Conservation (phyloP, 768 basidiomycete genomes). For the Xerocomellus intermedius region DNA sequence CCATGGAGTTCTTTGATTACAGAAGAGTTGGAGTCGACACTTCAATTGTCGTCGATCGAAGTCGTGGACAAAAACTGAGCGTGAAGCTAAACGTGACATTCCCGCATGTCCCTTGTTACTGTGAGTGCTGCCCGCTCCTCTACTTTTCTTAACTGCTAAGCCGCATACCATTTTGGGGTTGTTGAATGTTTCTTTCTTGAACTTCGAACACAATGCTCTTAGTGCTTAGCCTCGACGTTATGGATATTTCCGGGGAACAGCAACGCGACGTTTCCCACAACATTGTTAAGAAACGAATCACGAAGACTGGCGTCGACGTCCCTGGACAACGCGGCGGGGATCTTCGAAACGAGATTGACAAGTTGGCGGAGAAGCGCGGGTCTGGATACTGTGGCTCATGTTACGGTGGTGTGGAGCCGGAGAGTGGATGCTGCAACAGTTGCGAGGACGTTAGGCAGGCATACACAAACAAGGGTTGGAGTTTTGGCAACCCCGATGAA, state of each 20-base stretch:
- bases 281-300: slow-evolving; percentile 78
- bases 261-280: slow-evolving; percentile 91
- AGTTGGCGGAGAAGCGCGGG: slow-evolving; percentile 58
- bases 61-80: slow-evolving; percentile 90
- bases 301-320: slow-evolving; percentile 56
- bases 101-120: slow-evolving; percentile 95
- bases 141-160: background rate
- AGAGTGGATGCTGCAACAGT: slow-evolving; percentile 87
- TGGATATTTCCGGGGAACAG: slow-evolving; percentile 97
- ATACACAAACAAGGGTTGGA: slow-evolving; percentile 93
- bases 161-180: background rate
- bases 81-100: slow-evolving; percentile 93
- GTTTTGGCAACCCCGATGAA: slow-evolving; percentile 84
- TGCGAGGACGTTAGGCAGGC: slow-evolving; percentile 93
- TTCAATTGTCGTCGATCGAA: slow-evolving; percentile 91
- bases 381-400: slow-evolving; percentile 90
- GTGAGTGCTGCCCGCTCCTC: slow-evolving; percentile 50
- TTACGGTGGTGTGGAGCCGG: slow-evolving; percentile 81
- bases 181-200: background rate
- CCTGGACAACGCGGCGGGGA: slow-evolving; percentile 55
- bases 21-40: slow-evolving; percentile 83
- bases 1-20: slow-evolving; percentile 96
- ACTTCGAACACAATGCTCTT: slow-evolving; percentile 1
- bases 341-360: slow-evolving; percentile 86
- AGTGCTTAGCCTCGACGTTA: slow-evolving; percentile 96